Conservation (phyloP, 768 basidiomycete species). For the Pleurotus eryngii region DNA sequence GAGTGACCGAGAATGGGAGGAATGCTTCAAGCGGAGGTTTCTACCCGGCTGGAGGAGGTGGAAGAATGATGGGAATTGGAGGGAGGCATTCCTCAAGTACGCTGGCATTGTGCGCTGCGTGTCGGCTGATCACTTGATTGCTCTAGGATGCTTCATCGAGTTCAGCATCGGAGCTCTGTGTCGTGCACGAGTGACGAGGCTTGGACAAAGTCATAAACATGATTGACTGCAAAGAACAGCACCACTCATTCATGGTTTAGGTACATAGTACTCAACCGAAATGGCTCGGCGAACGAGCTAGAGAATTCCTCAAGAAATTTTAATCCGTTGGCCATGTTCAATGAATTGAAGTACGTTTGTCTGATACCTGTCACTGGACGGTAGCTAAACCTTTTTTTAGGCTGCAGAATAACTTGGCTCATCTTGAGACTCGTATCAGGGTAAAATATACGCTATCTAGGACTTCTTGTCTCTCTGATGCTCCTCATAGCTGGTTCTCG, state of each 20-base stretch:
- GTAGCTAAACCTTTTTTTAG: slow-evolving; percentile 29
- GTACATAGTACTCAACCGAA: slow-evolving; percentile 74
- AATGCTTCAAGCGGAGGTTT: slow-evolving; percentile 68
- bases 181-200: slow-evolving; percentile 77
- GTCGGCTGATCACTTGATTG: slow-evolving; percentile 10
- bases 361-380: not conserved
- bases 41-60: slow-evolving; percentile 74
- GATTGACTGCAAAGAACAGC: slow-evolving; percentile 4
- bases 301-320: slow-evolving; percentile 66
- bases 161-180: slow-evolving; percentile 66
- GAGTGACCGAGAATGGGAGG: slow-evolving; percentile 66
- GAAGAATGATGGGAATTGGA: slow-evolving; percentile 65
- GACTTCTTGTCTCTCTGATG: slow-evolving; percentile 35
- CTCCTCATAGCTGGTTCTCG: slow-evolving; percentile 54
- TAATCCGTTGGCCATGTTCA: slow-evolving; percentile 63
- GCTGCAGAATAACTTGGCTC: slow-evolving; percentile 63
- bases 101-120: slow-evolving; percentile 16
- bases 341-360: slow-evolving; percentile 67
- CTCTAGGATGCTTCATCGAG: slow-evolving; percentile 53
- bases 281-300: slow-evolving; percentile 70
- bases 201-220: slow-evolving; percentile 67
- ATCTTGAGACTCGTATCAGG: slow-evolving; percentile 63
- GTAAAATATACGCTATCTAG: slow-evolving; percentile 43
- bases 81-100: slow-evolving; percentile 63
- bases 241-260: slow-evolving; percentile 30